A percentile compares a stretch with the other conserved stretches of the same genome.
phyloP scores from a whole-genome alignment of 176 grass and related monocot species.

The Leersia perrieri region DNA sequence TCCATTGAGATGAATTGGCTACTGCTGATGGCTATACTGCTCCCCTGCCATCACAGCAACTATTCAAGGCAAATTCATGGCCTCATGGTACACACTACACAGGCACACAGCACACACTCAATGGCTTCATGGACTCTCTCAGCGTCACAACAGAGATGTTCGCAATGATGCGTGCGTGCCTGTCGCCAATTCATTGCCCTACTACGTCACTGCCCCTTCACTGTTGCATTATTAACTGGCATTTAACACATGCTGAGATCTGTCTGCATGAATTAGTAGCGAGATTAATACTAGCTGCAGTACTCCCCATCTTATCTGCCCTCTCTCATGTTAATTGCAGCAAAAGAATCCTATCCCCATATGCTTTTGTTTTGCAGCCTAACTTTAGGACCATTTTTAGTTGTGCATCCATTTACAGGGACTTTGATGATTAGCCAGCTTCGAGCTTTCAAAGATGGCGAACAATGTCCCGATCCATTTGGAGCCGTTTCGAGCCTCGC shows the following conservation, averaged over 20 bases:
- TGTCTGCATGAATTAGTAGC: not conserved
- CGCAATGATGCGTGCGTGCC: conserved; percentile 34
- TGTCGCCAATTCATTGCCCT: conserved; percentile 12
- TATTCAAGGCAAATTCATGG: conserved; percentile 5
- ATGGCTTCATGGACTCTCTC: not conserved
- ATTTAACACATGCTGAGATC: conserved; percentile 29
- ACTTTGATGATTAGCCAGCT: not conserved
- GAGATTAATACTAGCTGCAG: not conserved
- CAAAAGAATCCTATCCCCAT: not conserved
- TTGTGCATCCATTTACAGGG: not conserved
- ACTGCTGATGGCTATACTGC: not conserved
- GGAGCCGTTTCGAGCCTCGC: not conserved
- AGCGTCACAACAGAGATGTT: not conserved
- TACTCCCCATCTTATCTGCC: not conserved
- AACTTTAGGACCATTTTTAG: not conserved
- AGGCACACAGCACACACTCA: not conserved
- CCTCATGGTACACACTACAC: not conserved
- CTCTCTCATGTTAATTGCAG: not conserved
- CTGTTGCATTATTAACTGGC: conserved; percentile 28
- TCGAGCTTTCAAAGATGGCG: not conserved
- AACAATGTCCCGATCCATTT: not conserved
- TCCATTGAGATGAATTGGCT: not conserved
- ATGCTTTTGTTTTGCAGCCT: not conserved
- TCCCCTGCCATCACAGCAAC: not conserved
- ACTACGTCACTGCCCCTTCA: not conserved